A percentile compares a stretch with the other conserved stretches of the same genome.
These are phyloP conservation scores for Acer negundo DNA, from an alignment of 345 rosid genomes.

Conservation along the genomic window DNA sequence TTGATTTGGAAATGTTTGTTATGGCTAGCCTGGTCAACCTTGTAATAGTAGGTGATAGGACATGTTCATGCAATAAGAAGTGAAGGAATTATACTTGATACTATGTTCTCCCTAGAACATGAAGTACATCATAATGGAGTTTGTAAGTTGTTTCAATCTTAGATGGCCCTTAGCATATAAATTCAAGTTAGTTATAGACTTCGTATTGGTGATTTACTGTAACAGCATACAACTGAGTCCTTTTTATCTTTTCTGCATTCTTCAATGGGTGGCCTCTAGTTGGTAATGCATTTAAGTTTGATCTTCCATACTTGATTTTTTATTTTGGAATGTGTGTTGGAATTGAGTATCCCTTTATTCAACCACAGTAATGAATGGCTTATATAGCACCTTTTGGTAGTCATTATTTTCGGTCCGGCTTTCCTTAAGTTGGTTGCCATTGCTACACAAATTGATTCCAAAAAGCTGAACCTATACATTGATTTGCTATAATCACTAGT, in stretches of 20 bases:
- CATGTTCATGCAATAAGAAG: background rate
- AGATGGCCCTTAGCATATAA: background rate
- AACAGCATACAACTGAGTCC: background rate
- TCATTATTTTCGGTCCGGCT: background rate
- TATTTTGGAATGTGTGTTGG: background rate
- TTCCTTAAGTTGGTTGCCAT: background rate
- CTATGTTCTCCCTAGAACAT: background rate
- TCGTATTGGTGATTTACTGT: background rate
- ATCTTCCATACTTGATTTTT: background rate
- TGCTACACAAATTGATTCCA: background rate
- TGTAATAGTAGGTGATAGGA: background rate
- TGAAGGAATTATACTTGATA: background rate
- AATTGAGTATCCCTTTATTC: background rate
- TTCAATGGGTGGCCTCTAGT: background rate
- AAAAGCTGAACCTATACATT: too few species aligned
- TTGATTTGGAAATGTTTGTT: background rate
- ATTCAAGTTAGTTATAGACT: background rate
- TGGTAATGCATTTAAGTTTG: background rate
- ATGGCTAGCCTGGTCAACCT: background rate
- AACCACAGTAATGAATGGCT: background rate
- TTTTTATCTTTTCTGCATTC: background rate
- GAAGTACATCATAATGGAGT: background rate
- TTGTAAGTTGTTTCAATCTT: too few species aligned
- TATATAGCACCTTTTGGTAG: background rate
- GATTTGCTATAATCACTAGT: background rate